Evolutionary conservation across 2,329 filamentous ascomycete genomes (phyloP).

Genomic region (Xylaria sp.): DNA sequence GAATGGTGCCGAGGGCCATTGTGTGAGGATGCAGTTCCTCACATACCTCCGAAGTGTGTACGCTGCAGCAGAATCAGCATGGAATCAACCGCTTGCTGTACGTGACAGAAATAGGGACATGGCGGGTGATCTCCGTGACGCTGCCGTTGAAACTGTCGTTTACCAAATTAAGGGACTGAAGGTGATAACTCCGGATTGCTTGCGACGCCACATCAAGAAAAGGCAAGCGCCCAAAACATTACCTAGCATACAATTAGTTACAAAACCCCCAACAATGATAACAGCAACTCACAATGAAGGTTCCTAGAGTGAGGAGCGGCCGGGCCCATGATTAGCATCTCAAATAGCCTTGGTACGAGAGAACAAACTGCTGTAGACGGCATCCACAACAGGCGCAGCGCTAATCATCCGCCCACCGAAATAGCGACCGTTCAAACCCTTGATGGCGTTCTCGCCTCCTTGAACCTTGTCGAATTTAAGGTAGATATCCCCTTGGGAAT

Average conservation of each 20-base stretch:
- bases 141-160: constrained; percentile 25
- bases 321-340: constrained; percentile 59
- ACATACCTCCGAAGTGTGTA: constrained; percentile 16
- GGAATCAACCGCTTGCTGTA: constrained; percentile 29
- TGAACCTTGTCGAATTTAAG: constrained; percentile 97
- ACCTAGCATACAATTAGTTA: constrained; percentile 14
- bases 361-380: constrained; percentile 97
- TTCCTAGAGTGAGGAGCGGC: constrained; percentile 53
- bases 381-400: constrained; percentile 94
- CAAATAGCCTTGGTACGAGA: constrained; percentile 81
- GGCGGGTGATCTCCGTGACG: constrained; percentile 23
- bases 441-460: constrained; percentile 96
- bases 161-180: constrained; percentile 23
- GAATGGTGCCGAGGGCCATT: constrained; percentile 4
- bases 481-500: constrained; percentile 94
- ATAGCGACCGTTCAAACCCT: constrained; percentile 93
- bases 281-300: constrained; percentile 28
- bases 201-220: constrained; percentile 3
- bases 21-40: constrained; percentile 19
- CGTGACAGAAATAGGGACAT: constrained; percentile 23
- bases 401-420: constrained; percentile 93
- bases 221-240: constrained; percentile 11
- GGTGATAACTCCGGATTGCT: neutral
- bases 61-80: constrained; percentile 37
- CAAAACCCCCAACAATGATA: neutral